Conservation (phyloP, 2,329 filamentous ascomycete genomes). For the Cadophora sp. region DNA sequence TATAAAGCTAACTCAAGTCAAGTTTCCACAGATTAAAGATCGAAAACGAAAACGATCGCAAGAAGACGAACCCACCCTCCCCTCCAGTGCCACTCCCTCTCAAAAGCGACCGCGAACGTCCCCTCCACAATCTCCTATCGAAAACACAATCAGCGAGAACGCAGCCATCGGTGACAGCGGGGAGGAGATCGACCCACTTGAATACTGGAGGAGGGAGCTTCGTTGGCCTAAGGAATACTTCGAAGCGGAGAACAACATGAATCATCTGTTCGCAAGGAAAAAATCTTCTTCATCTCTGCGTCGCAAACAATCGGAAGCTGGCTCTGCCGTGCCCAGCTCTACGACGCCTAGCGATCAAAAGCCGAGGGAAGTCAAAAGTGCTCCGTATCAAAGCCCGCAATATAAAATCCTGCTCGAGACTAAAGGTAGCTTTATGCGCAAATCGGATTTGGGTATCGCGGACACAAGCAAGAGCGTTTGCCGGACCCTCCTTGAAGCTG, state of each 20-base stretch:
- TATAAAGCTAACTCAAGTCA: conserved; percentile 35
- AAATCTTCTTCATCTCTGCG: conserved; percentile 37
- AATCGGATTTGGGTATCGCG: conserved; percentile 44
- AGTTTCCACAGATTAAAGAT: conserved; percentile 31
- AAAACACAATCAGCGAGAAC: conserved; percentile 30
- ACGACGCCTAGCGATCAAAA: conserved; percentile 48
- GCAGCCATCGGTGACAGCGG: conserved; percentile 17
- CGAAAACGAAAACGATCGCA: conserved; percentile 36
- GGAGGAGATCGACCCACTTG: conserved; percentile 38
- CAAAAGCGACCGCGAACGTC: conserved; percentile 33
- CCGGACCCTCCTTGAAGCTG: conserved; percentile 41
- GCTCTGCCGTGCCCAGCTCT: conserved; percentile 32
- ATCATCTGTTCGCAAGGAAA: conserved; percentile 43
- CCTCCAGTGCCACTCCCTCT: conserved; percentile 25
- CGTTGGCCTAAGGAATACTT: conserved; percentile 43
- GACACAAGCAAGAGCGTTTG: conserved; percentile 44
- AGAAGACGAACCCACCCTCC: conserved; percentile 23
- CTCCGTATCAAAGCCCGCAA: conserved; percentile 45
- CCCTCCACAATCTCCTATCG: conserved; percentile 23
- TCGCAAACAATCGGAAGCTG: conserved; percentile 42
- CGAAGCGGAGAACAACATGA: conserved; percentile 25
- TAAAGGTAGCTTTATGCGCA: conserved; percentile 51
- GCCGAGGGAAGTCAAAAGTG: conserved; percentile 48
- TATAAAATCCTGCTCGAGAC: conserved; percentile 48
- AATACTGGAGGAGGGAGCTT: conserved; percentile 38